Conservation (phyloP, 768 basidiomycete genomes). For the Chalciporus sphaerocephalus region DNA sequence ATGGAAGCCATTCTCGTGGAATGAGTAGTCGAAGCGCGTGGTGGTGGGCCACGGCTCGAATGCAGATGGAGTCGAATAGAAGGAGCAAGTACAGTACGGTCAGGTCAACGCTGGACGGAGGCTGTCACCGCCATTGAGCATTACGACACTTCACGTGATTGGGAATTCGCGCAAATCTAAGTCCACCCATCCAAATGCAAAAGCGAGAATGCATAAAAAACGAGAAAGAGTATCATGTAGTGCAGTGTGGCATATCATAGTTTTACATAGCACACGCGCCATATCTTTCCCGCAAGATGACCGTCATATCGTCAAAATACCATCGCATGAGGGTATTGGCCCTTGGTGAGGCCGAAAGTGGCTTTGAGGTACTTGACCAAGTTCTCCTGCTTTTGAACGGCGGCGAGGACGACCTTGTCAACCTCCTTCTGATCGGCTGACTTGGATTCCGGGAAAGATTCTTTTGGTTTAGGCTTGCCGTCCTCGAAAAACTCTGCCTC, state of each 20-base stretch:
- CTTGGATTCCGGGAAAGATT: conserved; percentile 81
- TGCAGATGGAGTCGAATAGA: conserved; percentile 1
- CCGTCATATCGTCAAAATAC: conserved; percentile 57
- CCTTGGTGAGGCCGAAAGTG: conserved; percentile 92
- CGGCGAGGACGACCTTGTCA: conserved; percentile 73
- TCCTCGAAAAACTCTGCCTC: conserved; percentile 97
- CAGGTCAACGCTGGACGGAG: not conserved
- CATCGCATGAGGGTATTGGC: conserved; percentile 94
- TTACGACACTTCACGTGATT: conserved; percentile 12
- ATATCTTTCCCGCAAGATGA: conserved; percentile 16
- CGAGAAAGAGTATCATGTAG: conserved; percentile 14
- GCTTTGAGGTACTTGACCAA: conserved; percentile 91
- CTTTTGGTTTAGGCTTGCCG: conserved; percentile 88
- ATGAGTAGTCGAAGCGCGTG: not conserved
- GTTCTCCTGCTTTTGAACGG: conserved; percentile 87
- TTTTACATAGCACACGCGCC: conserved; percentile 18
- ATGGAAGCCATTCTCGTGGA: conserved; percentile 6
- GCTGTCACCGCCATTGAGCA: not conserved
- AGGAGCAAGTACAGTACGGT: conserved; percentile 2
- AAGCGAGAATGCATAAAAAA: conserved; percentile 11
- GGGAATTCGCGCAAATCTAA: not conserved
- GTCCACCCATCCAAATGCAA: not conserved
- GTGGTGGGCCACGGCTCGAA: not conserved
- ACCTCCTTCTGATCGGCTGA: conserved; percentile 87
- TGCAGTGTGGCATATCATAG: conserved; percentile 25